Conservation (phyloP, 1,284 basidiomycete genomes). For the Boletellus sp. region DNA sequence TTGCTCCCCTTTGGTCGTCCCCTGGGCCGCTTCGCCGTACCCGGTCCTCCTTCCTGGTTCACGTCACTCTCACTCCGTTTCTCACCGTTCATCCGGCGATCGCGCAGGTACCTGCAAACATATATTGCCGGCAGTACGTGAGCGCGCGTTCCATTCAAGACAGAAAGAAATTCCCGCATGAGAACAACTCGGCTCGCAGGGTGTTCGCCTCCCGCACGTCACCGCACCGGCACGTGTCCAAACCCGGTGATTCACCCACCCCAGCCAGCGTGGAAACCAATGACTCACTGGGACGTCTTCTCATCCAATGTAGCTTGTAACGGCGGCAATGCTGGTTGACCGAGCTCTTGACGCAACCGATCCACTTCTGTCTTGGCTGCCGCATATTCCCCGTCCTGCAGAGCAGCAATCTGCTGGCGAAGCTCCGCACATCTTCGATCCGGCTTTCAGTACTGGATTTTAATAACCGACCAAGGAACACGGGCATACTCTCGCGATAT, state of each 20-base stretch:
- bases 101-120: conserved; percentile 30
- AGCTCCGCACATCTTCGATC: conserved; percentile 57
- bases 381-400: conserved; percentile 73
- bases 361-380: conserved; percentile 71
- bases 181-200: conserved; percentile 3
- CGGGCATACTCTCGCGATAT: conserved; percentile 58
- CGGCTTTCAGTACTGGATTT: conserved; percentile 8
- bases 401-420: conserved; percentile 55
- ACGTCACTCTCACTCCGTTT: conserved; percentile 27
- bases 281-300: conserved; percentile 63
- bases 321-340: conserved; percentile 65
- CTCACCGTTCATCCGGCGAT: conserved; percentile 39
- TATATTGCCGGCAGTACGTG: conserved; percentile 12
- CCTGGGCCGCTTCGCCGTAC: conserved; percentile 42
- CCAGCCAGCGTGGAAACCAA: conserved; percentile 10
- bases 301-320: conserved; percentile 71
- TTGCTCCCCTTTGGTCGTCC: conserved; percentile 46
- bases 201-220: neutral
- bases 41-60: conserved; percentile 20
- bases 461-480: conserved; percentile 3
- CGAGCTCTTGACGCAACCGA: conserved; percentile 65
- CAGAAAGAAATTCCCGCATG: conserved; percentile 2
- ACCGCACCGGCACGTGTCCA: conserved; percentile 3
- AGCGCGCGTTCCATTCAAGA: conserved; percentile 18
- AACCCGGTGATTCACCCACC: conserved; percentile 3